Evolutionary conservation across 805 yeast species (phyloP).

Genomic region (Candida succiphila): DNA sequence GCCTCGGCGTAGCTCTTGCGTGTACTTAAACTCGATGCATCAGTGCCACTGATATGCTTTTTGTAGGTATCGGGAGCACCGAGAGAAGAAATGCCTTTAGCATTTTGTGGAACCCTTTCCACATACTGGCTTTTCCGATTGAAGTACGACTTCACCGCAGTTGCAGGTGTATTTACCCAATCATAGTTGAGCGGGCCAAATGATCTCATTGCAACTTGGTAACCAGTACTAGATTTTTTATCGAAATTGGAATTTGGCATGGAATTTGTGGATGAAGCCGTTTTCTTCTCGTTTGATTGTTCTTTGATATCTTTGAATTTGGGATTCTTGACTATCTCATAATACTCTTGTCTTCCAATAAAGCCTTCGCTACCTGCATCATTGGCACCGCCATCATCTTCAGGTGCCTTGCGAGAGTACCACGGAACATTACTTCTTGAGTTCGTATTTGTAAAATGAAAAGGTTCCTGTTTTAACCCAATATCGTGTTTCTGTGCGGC

Average conservation of each 20-base stretch:
- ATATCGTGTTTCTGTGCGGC: no score
- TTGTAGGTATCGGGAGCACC: no score
- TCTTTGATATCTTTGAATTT: not conserved
- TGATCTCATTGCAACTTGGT: not conserved
- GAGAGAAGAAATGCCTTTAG: no score
- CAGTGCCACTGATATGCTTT: not conserved
- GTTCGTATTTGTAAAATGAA: not conserved
- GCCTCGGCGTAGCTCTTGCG: no score
- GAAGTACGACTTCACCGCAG: conserved; percentile 8
- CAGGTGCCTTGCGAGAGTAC: no score
- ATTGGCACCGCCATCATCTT: not conserved
- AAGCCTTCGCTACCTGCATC: not conserved
- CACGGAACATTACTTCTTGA: not conserved
- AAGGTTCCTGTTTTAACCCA: no score
- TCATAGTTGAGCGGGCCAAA: conserved; percentile 13
- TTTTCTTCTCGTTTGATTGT: not conserved
- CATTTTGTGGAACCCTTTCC: no score
- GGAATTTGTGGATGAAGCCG: not conserved
- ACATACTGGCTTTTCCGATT: conserved; percentile 11
- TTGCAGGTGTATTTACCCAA: conserved; percentile 10
- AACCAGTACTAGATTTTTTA: no score
- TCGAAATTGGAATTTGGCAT: no score
- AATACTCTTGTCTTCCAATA: no score
- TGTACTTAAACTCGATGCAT: not conserved
- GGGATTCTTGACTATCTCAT: not conserved